Conservation (phyloP, 73 alveolate species). For the Effrenium voratum region DNA sequence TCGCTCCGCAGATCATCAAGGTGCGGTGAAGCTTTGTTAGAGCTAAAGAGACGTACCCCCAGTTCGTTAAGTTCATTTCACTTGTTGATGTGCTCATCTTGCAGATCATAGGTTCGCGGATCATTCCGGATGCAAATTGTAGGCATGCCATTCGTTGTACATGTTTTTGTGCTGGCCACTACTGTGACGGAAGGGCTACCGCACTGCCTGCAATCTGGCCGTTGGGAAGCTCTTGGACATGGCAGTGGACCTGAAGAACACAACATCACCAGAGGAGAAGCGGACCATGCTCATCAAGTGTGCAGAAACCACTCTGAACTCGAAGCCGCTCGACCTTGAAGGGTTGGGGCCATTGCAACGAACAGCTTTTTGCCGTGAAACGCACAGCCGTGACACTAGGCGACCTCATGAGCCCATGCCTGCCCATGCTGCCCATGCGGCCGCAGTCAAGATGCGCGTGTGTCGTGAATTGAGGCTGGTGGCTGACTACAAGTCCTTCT, state of each 20-base stretch:
- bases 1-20: conserved; percentile 84
- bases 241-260: conserved; percentile 59
- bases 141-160: background rate
- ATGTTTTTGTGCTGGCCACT: background rate
- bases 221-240: conserved; percentile 44
- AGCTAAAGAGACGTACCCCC: background rate
- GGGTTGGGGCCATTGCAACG: background rate
- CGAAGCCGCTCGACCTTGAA: conserved; percentile 86
- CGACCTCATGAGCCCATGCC: too few species aligned
- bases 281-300: conserved; percentile 95
- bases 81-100: background rate
- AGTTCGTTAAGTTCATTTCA: background rate
- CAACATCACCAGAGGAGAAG: conserved; percentile 41
- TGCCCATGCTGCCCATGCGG: background rate
- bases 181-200: conserved; percentile 12
- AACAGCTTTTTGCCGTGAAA: background rate
- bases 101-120: background rate
- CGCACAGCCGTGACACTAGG: too few species aligned
- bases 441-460: background rate
- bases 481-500: conserved; percentile 98
- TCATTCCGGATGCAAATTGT: background rate
- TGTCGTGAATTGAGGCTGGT: conserved; percentile 94
- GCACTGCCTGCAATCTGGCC: conserved; percentile 68
- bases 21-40: background rate
- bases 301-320: conserved; percentile 97